Base-by-base conservation (phyloP, 305 asterid species). In the Fraxinus xanthoxyloides region DNA sequence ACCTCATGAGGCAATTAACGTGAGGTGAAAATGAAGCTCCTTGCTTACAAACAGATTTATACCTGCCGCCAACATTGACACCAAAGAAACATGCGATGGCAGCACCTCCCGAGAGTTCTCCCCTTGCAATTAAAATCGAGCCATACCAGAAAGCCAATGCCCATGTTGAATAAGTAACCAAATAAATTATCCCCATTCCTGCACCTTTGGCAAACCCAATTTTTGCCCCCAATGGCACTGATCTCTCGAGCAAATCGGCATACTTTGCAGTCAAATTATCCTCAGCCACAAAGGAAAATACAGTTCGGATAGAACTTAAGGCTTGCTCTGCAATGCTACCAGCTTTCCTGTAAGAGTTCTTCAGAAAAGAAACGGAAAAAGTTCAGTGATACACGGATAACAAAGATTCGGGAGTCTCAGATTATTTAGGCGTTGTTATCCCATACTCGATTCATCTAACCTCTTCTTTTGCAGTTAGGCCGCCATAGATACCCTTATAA, bases 71-170 rank as follows among this genome's bases (percentile, higher is more conserved):
- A 8, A 94, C 93, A 70, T 88, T 94, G 72, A 94, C 98, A n/a
- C 98, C 97, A 54, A 94, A 94, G 86, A 91, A 94, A 76, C 97
- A 94, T 35, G 98, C 95, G 79, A 94, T 93, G 82, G 98, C 98
- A 54, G 73, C 91, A 30, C 98, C 98, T 72, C 97, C 97, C 3
- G 81, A 30, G 79, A 93, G 90, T 79, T 94, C 83, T 5, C 77
- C 77, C 48, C 77, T 87, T 0, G 87, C 82, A 32, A 92, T 92
- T 48, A 94, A 83, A 82, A 93, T 85, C 70, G 97, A 88, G 40
- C 98, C 98, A 9, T 94, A 94, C 97, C 97, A 94, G 82, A 94
- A 94, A 75, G 98, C 97, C 85, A 94, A 85, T 23, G 97, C 98
- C 97, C 98, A 94, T 21, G 98, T 94, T 1, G 93, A 87, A 78